Percentiles rank a stretch among this genome's conserved stretches.
These are phyloP conservation scores for Aegilops longissima DNA, from an alignment of 176 grass and related monocot genomes.

Conservation along the genomic window DNA sequence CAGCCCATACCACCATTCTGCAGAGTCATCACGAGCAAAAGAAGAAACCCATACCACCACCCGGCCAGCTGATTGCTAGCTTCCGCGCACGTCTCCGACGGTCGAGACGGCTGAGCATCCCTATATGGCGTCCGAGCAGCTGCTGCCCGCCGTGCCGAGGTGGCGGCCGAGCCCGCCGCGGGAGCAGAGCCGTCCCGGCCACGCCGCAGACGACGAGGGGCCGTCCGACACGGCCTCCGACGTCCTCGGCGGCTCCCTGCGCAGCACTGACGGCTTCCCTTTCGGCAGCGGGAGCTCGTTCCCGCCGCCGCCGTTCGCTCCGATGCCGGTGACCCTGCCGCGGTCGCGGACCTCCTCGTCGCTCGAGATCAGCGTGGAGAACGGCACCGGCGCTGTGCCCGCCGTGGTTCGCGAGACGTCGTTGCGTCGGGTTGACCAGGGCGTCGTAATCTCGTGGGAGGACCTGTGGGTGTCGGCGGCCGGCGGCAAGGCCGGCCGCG, in stretches of 20 bases:
- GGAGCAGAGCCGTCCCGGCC: not conserved
- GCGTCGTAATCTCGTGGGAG: constrained; percentile 70
- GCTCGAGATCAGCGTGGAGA: constrained; percentile 27
- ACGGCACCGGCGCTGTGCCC: not conserved
- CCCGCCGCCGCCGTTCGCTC: constrained; percentile 9
- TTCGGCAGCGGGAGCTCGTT: constrained; percentile 45
- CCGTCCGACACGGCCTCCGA: not conserved
- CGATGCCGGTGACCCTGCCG: constrained; percentile 7
- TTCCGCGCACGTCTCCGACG: not conserved
- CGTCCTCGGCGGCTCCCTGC: constrained; percentile 7
- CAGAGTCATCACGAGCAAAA: not conserved
- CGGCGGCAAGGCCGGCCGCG: constrained; percentile 38
- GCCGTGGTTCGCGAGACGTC: constrained; percentile 24
- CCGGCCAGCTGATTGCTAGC: not conserved
- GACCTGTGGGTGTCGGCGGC: constrained; percentile 72
- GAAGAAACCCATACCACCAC: not conserved
- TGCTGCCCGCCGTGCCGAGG: constrained; percentile 48
- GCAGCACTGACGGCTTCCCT: constrained; percentile 57
- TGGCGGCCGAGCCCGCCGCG: constrained; percentile 60
- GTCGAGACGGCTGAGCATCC: not conserved
- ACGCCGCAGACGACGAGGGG: not conserved
- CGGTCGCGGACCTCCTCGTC: not conserved
- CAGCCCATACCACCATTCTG: not conserved
- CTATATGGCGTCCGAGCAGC: constrained; percentile 32
- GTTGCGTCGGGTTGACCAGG: constrained; percentile 34